Evolutionary conservation across 257 asterid species (phyloP), one percentile per base, ranked within the genome.

Genomic region (Thymus quinquecostatus): DNA sequence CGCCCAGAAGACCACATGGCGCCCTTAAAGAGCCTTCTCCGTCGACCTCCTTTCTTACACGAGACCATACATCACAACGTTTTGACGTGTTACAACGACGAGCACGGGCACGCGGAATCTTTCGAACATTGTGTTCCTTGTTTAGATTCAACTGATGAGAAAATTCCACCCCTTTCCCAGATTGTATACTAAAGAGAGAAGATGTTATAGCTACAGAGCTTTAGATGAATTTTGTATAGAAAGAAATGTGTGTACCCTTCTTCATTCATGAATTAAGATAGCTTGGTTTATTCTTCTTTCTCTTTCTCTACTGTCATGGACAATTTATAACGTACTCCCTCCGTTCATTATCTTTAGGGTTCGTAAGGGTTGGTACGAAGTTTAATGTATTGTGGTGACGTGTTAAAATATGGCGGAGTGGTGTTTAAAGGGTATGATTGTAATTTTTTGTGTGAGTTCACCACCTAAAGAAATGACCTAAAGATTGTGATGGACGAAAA

Each of bases 1-100:
- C 75, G 97, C 96, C 36, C 93, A 85, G 21, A 94, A 94, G 80
- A 77, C 95, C 57, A 54, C 55, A 14, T 94, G 99, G 99, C 87
- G 99, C 28, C 99, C 99, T 28, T 44, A 51, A 21, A 21, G 84
- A 47, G 34, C 34, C 50, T 8, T 49, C 41, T 8, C 2, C 53
- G 28, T 6, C 11, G 41, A 60, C 29, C 50, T 4, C n/a, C 10
- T 60, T 9, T 38, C 64, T 29, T 29, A 50, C n/a, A 2, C 53
- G 48, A 33, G 3, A 41, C 33, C 69, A 43, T 48, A 8, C 56
- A 49, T 33, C 5, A 60, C 58, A 66, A 2, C 41, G 6, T 38
- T 38, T 38, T 38, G 7, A 4, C 8, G 7, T 5, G 41, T 38
- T 38, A 38, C 41, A 38, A 38, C 68, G 32, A 40, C 58, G 36